A percentile compares a stretch with the other conserved stretches of the same genome.
phyloP scores from a whole-genome alignment of 495 filamentous ascomycete species.

The Amorphotheca resinae region DNA sequence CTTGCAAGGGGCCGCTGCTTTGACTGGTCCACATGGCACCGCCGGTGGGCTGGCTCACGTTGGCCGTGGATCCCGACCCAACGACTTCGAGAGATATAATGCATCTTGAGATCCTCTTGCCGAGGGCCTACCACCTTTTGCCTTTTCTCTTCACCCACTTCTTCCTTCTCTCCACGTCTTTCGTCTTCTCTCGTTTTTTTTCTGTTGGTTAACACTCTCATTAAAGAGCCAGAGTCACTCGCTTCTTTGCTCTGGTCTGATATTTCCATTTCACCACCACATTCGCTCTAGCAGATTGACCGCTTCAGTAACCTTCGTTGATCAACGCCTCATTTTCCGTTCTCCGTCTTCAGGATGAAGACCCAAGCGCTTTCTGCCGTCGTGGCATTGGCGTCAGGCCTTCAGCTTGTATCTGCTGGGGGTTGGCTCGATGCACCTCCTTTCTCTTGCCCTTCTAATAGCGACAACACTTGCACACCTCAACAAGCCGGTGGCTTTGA shows the following conservation, averaged over 20 bases:
- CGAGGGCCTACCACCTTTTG: constrained; percentile 12
- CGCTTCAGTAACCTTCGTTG: constrained; percentile 9
- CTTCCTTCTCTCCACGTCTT: constrained; percentile 23
- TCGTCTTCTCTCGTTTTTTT: constrained; percentile 5
- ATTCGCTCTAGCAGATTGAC: constrained; percentile 12
- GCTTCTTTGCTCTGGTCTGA: constrained; percentile 37
- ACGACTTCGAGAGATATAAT: constrained; percentile 18
- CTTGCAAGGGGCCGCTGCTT: neutral
- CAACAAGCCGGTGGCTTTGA: constrained; percentile 56
- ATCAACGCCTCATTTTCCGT: neutral
- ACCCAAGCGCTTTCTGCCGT: constrained; percentile 23
- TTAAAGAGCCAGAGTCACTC: constrained; percentile 42
- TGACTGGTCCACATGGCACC: constrained; percentile 15
- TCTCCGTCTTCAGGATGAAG: constrained; percentile 20
- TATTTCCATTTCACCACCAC: constrained; percentile 15
- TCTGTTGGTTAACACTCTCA: constrained; percentile 20
- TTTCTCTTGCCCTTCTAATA: constrained; percentile 60
- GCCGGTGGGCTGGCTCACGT: constrained; percentile 14
- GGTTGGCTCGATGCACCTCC: constrained; percentile 45
- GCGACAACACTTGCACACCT: constrained; percentile 61
- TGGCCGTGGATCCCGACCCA: constrained; percentile 14
- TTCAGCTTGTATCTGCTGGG: constrained; percentile 43
- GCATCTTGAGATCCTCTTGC: constrained; percentile 15
- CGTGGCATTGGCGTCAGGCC: constrained; percentile 42
- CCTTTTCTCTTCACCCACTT: constrained; percentile 22